phyloP scores from a whole-genome alignment of 306 rosid species.

The Pterocarpus macrocarpus region DNA sequence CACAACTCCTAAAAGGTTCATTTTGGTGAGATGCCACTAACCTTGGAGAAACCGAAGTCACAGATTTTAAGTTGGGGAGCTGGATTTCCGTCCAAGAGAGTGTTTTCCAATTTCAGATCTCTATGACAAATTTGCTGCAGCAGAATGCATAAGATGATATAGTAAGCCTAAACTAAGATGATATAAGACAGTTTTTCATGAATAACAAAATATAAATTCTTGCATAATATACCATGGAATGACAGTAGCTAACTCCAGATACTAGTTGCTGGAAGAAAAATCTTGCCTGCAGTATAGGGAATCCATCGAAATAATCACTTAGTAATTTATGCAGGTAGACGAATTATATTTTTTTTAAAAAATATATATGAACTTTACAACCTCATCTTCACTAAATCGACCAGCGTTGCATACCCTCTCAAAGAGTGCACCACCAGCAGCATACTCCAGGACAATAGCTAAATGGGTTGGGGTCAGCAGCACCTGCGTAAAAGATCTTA shows the following conservation, averaged over 20 bases:
- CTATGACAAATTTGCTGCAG: conserved; percentile 93
- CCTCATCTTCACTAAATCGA: conserved; percentile 96
- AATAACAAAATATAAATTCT: background rate
- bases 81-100: conserved; percentile 88
- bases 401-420: conserved; percentile 80
- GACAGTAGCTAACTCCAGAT: conserved; percentile 96
- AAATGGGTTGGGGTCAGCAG: conserved; percentile 84
- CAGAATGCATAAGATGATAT: background rate
- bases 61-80: conserved; percentile 88
- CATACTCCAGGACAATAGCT: conserved; percentile 95
- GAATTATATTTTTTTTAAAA: background rate
- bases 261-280: conserved; percentile 97
- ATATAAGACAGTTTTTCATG: conserved; percentile 6
- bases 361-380: conserved; percentile 24
- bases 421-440: conserved; percentile 95
- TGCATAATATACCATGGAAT: conserved; percentile 70
- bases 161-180: background rate
- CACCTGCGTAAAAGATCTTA: conserved; percentile 60
- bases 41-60: conserved; percentile 98
- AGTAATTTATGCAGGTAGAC: background rate
- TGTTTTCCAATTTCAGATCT: conserved; percentile 94
- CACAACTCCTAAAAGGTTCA: background rate
- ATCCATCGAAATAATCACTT: conserved; percentile 22
- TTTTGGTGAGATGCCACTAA: conserved; percentile 42
- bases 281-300: conserved; percentile 72